Percentiles rank a stretch among this genome's conserved stretches.
Conservation (phyloP, 192 early-diverging fungal genomes). For the Rhizophlyctis rosea region DNA sequence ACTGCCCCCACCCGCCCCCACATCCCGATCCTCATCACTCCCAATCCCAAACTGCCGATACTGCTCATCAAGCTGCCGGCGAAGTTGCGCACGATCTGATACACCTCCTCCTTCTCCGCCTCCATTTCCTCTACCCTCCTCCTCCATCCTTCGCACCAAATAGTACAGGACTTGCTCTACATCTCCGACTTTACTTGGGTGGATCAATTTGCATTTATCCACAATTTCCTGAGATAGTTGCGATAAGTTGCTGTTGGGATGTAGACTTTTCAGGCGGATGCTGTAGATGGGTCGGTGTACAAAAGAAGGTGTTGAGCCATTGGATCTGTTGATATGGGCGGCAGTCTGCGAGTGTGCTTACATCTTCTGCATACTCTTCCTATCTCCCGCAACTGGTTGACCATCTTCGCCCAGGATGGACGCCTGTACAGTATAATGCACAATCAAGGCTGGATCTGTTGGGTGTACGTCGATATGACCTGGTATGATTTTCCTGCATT, state of each 20-base stretch:
- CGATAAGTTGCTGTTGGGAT: slow-evolving; percentile 27
- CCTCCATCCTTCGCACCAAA: slow-evolving; percentile 31
- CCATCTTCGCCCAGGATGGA: slow-evolving; percentile 39
- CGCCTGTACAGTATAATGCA: slow-evolving; percentile 49
- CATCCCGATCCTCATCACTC: too few species aligned
- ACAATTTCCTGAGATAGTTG: slow-evolving; percentile 43
- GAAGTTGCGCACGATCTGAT: slow-evolving; percentile 32
- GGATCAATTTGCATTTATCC: slow-evolving; percentile 52
- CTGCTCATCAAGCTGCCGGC: slow-evolving; percentile 29
- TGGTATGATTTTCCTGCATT: slow-evolving; percentile 45
- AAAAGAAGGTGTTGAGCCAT: slow-evolving; percentile 4
- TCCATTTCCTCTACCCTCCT: background rate
- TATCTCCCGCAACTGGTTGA: slow-evolving; percentile 38
- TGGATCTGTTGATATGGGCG: background rate
- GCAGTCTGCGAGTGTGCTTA: too few species aligned
- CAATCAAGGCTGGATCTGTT: slow-evolving; percentile 45
- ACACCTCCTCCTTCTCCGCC: slow-evolving; percentile 9
- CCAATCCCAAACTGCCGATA: too few species aligned
- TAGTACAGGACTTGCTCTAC: slow-evolving; percentile 44
- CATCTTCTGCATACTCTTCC: slow-evolving; percentile 47
- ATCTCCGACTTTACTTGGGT: slow-evolving; percentile 34
- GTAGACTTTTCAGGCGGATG: slow-evolving; percentile 37
- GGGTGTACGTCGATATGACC: slow-evolving; percentile 51
- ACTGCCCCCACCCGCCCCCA: too few species aligned
- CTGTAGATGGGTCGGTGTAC: slow-evolving; percentile 20